phyloP scores from a whole-genome alignment of 371 early-diverging fungal species.

The Mucor lusitanicus region DNA sequence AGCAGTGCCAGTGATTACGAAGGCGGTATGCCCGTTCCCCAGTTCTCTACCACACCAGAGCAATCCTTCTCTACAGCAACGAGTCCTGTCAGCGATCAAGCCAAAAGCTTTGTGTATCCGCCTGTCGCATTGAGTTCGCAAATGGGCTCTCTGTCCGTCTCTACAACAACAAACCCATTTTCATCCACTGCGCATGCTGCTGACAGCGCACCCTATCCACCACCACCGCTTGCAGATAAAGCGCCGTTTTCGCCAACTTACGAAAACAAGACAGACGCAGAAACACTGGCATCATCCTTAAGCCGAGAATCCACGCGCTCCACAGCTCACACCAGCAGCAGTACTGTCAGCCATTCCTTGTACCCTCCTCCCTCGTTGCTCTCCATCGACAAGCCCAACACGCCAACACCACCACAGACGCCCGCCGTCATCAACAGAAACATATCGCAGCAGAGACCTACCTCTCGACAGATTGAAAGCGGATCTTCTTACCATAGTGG shows the following conservation, averaged over 20 bases:
- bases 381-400: not conserved
- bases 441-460: not conserved
- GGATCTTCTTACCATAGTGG: not conserved
- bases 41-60: not conserved
- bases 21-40: not conserved
- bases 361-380: not conserved
- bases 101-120: not conserved
- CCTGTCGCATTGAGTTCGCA: not conserved
- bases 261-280: not conserved
- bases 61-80: not conserved
- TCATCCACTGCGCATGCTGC: not conserved
- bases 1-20: not conserved
- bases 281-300: not conserved
- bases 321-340: not conserved
- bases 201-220: not conserved
- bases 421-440: not conserved
- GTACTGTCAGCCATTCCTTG: not conserved
- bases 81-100: not conserved
- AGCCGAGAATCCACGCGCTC: not conserved
- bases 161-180: not conserved
- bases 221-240: not conserved
- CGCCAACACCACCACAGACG: slow-evolving; percentile 6
- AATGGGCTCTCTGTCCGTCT: not conserved
- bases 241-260: not conserved
- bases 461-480: not conserved